These are phyloP conservation scores for Spathaspora passalidarum DNA, from an alignment of 805 yeast species.

Conservation along the genomic window DNA sequence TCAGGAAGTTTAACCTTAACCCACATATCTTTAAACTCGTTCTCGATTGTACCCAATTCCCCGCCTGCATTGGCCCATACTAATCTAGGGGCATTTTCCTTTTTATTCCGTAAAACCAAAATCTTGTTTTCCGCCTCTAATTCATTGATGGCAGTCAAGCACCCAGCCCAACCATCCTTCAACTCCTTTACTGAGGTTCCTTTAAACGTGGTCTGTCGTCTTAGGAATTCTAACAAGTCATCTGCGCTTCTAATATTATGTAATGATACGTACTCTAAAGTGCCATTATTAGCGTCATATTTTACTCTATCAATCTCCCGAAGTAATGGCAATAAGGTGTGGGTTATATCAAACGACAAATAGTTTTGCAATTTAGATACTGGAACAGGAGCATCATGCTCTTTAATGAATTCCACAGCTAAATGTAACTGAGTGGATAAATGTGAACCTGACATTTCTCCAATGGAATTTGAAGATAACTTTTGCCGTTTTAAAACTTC, in stretches of 20 bases:
- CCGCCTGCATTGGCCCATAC: conserved; percentile 90
- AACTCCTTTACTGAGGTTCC: conserved; percentile 81
- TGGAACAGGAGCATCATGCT: conserved; percentile 65
- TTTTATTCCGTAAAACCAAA: conserved; percentile 83
- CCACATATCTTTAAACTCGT: conserved; percentile 85
- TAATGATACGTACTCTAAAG: conserved; percentile 83
- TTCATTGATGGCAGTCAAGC: conserved; percentile 72
- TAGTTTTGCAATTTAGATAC: conserved; percentile 65
- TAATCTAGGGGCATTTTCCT: conserved; percentile 88
- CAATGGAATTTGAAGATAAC: conserved; percentile 12
- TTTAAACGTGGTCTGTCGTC: conserved; percentile 80
- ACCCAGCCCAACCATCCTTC: conserved; percentile 93
- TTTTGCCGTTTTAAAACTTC: conserved; percentile 37
- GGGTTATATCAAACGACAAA: conserved; percentile 57
- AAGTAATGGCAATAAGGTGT: conserved; percentile 66
- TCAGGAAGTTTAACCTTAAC: conserved; percentile 73
- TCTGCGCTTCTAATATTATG: conserved; percentile 82
- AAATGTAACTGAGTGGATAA: conserved; percentile 82
- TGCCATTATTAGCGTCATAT: conserved; percentile 56
- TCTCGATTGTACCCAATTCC: conserved; percentile 66
- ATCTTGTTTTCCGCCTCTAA: conserved; percentile 76
- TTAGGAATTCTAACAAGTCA: conserved; percentile 69
- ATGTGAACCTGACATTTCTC: conserved; percentile 49
- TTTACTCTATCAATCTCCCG: conserved; percentile 75
- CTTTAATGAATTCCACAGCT: conserved; percentile 87